Conservation (phyloP, 2,329 filamentous ascomycete genomes). For the Aspergillus versicolor region DNA sequence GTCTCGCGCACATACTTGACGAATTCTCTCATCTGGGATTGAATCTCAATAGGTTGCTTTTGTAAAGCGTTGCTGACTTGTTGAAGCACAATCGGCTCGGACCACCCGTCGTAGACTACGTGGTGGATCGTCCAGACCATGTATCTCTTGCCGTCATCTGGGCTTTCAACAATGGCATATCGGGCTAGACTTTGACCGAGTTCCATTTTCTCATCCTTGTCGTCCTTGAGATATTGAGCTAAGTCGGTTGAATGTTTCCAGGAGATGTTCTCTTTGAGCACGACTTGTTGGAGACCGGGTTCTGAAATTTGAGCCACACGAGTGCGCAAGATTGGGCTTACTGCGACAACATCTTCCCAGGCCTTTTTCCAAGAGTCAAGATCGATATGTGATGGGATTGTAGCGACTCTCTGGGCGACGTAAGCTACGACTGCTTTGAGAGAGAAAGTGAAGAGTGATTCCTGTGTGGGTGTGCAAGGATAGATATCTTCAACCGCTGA, state of each 20-base stretch:
- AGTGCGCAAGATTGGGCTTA: constrained; percentile 48
- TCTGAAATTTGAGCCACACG: constrained; percentile 40
- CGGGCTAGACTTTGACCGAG: constrained; percentile 37
- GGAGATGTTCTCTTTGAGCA: constrained; percentile 30
- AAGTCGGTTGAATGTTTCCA: constrained; percentile 32
- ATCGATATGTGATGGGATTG: constrained; percentile 36
- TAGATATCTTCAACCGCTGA: constrained; percentile 40
- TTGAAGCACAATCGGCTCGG: constrained; percentile 38
- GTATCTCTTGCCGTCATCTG: constrained; percentile 29
- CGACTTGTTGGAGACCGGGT: constrained; percentile 36
- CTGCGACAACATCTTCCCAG: constrained; percentile 44
- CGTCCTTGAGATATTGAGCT: constrained; percentile 25
- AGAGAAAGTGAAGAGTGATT: constrained; percentile 47
- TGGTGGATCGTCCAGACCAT: constrained; percentile 54
- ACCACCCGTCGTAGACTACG: constrained; percentile 53
- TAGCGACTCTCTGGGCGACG: constrained; percentile 44
- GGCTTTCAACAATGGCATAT: constrained; percentile 32
- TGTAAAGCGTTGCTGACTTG: constrained; percentile 31
- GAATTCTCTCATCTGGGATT: constrained; percentile 46
- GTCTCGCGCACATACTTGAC: constrained; percentile 48
- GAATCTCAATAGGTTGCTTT: constrained; percentile 15
- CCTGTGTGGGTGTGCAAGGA: constrained; percentile 42
- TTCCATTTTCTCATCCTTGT: constrained; percentile 30
- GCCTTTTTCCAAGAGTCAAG: constrained; percentile 42
- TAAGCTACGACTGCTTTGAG: constrained; percentile 46